phyloP scores from a whole-genome alignment of 805 yeast species.

The Saccharomycopsis guyanensis region DNA sequence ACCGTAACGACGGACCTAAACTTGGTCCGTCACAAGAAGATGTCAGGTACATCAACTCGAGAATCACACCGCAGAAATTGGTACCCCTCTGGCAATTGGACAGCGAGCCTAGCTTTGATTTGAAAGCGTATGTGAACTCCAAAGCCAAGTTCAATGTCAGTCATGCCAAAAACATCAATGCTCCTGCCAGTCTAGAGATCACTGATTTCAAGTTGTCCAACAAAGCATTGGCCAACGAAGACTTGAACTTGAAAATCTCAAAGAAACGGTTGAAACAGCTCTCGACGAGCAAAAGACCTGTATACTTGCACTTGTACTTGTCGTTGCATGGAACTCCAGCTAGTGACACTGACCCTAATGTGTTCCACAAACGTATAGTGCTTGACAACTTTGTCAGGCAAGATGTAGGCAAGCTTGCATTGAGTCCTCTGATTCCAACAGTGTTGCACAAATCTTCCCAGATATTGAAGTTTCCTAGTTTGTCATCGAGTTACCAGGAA shows the following conservation, averaged over 20 bases:
- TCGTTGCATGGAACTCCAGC: neutral
- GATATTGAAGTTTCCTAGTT: conserved; percentile 6
- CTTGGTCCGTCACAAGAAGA: conserved; percentile 14
- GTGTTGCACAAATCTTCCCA: neutral
- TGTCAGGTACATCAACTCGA: conserved; percentile 14
- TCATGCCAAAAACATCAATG: conserved; percentile 2
- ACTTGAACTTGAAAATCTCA: neutral
- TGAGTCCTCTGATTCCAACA: conserved; percentile 3
- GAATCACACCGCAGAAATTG: conserved; percentile 11
- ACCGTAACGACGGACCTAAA: neutral
- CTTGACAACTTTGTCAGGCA: neutral
- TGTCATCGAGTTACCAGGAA: neutral
- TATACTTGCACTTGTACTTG: conserved; percentile 6
- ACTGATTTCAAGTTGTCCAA: neutral
- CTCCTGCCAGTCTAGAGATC: neutral
- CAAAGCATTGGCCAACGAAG: neutral
- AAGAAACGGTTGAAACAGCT: conserved; percentile 1
- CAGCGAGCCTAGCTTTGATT: neutral
- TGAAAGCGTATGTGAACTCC: conserved; percentile 3
- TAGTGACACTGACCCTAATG: neutral
- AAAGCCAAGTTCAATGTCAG: conserved; percentile 10
- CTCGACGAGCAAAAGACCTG: neutral
- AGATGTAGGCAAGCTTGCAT: neutral
- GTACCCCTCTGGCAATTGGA: conserved; percentile 13
- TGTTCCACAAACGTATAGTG: conserved; percentile 5